Base-by-base conservation (phyloP, 352 stramenopile genomes). In the Pythium chondricola region DNA sequence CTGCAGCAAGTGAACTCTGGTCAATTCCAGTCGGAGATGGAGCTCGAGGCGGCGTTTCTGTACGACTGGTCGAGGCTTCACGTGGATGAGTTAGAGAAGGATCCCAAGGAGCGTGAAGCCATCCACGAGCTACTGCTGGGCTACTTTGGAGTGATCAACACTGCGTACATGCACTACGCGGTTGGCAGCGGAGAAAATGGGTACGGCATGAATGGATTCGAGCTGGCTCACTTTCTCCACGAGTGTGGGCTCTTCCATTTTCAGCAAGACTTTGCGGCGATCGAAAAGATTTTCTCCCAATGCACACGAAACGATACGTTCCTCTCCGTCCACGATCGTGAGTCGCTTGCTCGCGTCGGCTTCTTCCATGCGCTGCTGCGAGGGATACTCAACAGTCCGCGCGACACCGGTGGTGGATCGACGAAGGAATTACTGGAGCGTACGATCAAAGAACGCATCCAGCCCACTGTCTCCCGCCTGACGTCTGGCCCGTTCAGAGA, bases 21-120 rank as follows among this genome's bases (percentile, higher is more conserved):
- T 0, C 76, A 87, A 38, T 88, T 90, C 48, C 73, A 85, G 56
- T 86, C 78, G 8, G 74, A 90, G 31, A 75, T 87, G 61, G 81
- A 90, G 43, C 43, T 88, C 24, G 81, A 90, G 45, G 79, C 78
- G 24, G 81, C 79, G 18, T 93, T 93, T 49, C 56, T 88, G 31
- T 88, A 86, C 56, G 81, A 93, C 49, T 85, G 78, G 78, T 61
- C 70, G 21, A 69, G 67, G 22, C 49, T 89, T 7, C 60, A 53
- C 17, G 46, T 71, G 7, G 78, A 90, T 26, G 78, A 87, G 4
- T 49, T 89, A 17, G 56, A 71, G 43, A 57, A 58, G 6, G 71
- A 81, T 22, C n/a, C 42, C 25, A 76, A 75, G 26, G 67, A 80
- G 27, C 56, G 61, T 8, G 71, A 78, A 1, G 57, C 58, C 2